Evolutionary conservation across 306 rosid species (phyloP), one percentile per base, ranked within the genome.

Genomic region (Begonia peltatifolia): DNA sequence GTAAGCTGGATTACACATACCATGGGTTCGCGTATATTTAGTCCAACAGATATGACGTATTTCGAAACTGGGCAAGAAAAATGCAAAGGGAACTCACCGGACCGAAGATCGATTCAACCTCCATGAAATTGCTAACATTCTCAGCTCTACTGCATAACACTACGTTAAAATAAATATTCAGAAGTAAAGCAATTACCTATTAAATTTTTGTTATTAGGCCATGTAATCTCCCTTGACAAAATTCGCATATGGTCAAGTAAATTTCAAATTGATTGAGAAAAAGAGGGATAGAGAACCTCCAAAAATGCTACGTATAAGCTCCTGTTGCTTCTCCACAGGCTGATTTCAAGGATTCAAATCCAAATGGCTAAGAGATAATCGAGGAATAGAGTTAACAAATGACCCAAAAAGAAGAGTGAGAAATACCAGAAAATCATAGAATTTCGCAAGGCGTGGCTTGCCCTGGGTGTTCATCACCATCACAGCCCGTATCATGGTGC

Each of bases 91-190:
- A 59, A 41, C 43, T 50, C 73, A 92, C 99, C 81, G 65, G 87
- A 61, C 99, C 92, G 51, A 83, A 92, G 59, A 92, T 64, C 38
- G 96, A 83, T 36, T 77, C 82, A 6, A 87, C 86, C 56, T 92
- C 92, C 61, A 86, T 74, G 54, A 92, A 86, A 81, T 79, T 83
- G 84, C 99, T 83, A 14, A 86, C 88, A 55, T 76, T 78, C 69
- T 83, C 95, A 47, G 94, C 94, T 75, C 95, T 84, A 63, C 95
- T 73, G 76, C 82, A 80, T 38, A 90, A 69, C 11, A 83, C 99
- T 90, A 65, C 48, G 61, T 47, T 55, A 59, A 52, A 44, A 25
- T 57, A 48, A 23, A 50, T 43, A 41, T 30, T 30, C 38, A 30
- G 38, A 30, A 30, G 8, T 30, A 30, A 30, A 30, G 38, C 38